These are phyloP conservation scores for Metschnikowia matae DNA, from an alignment of 805 yeast species.

Conservation along the genomic window DNA sequence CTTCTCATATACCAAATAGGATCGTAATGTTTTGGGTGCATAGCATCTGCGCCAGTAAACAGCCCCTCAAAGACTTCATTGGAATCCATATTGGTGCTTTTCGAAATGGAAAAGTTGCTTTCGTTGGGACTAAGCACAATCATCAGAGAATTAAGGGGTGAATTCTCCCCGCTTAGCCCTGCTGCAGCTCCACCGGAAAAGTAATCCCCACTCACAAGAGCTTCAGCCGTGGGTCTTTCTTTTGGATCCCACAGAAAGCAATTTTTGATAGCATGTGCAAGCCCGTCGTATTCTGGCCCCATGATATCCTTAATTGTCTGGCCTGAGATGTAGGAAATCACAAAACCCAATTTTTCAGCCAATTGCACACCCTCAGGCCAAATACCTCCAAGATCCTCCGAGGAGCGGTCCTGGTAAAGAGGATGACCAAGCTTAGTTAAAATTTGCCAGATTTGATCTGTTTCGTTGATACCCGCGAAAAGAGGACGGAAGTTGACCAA, in stretches of 20 bases:
- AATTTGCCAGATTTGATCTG: slow-evolving; percentile 73
- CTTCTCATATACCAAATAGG: slow-evolving; percentile 3
- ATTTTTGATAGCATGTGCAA: slow-evolving; percentile 37
- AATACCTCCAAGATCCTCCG: slow-evolving; percentile 52
- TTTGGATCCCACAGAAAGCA: slow-evolving; percentile 79
- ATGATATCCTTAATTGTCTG: slow-evolving; percentile 21
- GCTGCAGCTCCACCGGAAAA: slow-evolving; percentile 42
- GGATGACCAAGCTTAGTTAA: slow-evolving; percentile 76
- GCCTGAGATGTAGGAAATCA: slow-evolving; percentile 55
- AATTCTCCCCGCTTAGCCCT: not conserved
- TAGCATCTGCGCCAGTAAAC: not conserved
- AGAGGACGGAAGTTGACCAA: slow-evolving; percentile 69
- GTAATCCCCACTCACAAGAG: slow-evolving; percentile 48
- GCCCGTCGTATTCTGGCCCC: slow-evolving; percentile 26
- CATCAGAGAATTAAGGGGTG: slow-evolving; percentile 2
- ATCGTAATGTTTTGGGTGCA: not conserved
- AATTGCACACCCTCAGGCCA: slow-evolving; percentile 64
- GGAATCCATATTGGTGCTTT: not conserved
- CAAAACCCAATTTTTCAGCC: slow-evolving; percentile 51
- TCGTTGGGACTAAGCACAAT: not conserved
- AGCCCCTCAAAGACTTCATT: not conserved
- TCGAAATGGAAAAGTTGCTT: not conserved
- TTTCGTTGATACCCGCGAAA: slow-evolving; percentile 77
- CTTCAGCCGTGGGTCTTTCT: slow-evolving; percentile 51
- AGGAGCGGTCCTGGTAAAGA: slow-evolving; percentile 21